These are phyloP conservation scores for Pseudogymnoascus sp. DNA, from an alignment of 2,329 filamentous ascomycete genomes.

Conservation along the genomic window DNA sequence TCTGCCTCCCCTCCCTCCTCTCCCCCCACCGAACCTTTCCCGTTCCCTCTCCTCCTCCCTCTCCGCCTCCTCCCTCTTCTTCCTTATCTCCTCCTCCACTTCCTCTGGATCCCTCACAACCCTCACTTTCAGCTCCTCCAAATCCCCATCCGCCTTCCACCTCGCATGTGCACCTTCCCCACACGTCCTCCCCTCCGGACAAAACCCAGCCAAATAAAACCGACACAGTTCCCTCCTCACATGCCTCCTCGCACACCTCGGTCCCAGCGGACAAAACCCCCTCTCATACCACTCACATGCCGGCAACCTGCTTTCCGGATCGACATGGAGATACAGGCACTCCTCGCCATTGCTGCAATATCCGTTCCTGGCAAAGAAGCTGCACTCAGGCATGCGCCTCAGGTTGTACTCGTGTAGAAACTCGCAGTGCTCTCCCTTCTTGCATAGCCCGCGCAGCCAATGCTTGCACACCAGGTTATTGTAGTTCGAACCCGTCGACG, in stretches of 20 bases:
- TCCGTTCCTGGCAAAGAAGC: conserved; percentile 86
- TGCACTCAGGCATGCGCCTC: conserved; percentile 96
- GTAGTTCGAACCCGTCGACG: conserved; percentile 41
- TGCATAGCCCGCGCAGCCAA: conserved; percentile 94
- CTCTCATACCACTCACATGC: conserved; percentile 87
- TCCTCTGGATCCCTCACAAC: conserved; percentile 47
- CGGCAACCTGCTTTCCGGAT: conserved; percentile 68
- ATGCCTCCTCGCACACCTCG: conserved; percentile 80
- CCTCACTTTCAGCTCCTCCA: conserved; percentile 68
- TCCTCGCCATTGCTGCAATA: conserved; percentile 97
- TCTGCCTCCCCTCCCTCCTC: conserved; percentile 28
- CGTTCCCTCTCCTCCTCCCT: conserved; percentile 40
- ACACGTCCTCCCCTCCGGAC: conserved; percentile 73
- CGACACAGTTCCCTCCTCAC: conserved; percentile 71
- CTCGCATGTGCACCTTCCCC: conserved; percentile 73
- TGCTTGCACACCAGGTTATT: conserved; percentile 95
- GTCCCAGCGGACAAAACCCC: conserved; percentile 89
- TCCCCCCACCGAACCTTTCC: conserved; percentile 29
- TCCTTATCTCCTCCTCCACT: conserved; percentile 52
- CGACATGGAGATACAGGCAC: conserved; percentile 86
- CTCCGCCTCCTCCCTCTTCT: conserved; percentile 43
- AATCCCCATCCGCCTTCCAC: conserved; percentile 61
- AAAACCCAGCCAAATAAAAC: conserved; percentile 91
- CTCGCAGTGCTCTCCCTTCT: conserved; percentile 94
- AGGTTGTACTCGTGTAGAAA: conserved; percentile 99